A percentile compares a stretch with the other conserved stretches of the same genome.
phyloP scores from a whole-genome alignment of 768 basidiomycete species.

The Leucocoprinus leucothites region DNA sequence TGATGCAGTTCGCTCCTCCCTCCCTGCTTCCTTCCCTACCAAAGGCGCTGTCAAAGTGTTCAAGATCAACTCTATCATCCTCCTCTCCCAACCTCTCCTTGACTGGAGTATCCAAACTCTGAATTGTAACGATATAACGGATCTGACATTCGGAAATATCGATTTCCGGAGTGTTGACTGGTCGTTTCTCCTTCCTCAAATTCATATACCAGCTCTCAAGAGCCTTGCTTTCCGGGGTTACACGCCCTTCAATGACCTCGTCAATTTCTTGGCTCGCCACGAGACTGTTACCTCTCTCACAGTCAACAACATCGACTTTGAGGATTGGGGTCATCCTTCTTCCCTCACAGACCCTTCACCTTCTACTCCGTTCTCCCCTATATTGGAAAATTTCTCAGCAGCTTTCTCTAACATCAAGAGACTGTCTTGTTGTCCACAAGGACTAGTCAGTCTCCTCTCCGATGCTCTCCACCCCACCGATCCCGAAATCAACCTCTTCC shows the following conservation, averaged over 20 bases:
- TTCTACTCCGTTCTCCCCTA: background rate
- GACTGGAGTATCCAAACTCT: constrained; percentile 16
- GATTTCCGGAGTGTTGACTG: constrained; percentile 7
- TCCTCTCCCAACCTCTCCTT: constrained; percentile 10
- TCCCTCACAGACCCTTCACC: background rate
- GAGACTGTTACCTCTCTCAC: background rate
- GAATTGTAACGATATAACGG: constrained; percentile 9
- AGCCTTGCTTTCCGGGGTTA: constrained; percentile 5
- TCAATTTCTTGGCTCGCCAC: constrained; percentile 3
- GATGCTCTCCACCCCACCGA: background rate
- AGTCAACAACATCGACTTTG: constrained; percentile 1
- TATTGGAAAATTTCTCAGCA: background rate
- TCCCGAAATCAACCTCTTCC: background rate
- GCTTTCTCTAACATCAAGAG: constrained; percentile 5
- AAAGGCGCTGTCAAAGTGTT: constrained; percentile 6
- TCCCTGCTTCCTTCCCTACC: background rate
- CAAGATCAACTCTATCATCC: constrained; percentile 11
- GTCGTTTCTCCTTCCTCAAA: background rate
- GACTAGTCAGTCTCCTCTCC: constrained; percentile 4
- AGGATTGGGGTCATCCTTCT: background rate
- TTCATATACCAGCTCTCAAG: constrained; percentile 1
- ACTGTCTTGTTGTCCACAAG: constrained; percentile 8
- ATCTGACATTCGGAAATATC: constrained; percentile 12
- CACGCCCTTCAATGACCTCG: constrained; percentile 2
- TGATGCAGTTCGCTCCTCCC: background rate